phyloP scores from a whole-genome alignment of 1,139 yeast species.

The Yamadazyma diddensiae region DNA sequence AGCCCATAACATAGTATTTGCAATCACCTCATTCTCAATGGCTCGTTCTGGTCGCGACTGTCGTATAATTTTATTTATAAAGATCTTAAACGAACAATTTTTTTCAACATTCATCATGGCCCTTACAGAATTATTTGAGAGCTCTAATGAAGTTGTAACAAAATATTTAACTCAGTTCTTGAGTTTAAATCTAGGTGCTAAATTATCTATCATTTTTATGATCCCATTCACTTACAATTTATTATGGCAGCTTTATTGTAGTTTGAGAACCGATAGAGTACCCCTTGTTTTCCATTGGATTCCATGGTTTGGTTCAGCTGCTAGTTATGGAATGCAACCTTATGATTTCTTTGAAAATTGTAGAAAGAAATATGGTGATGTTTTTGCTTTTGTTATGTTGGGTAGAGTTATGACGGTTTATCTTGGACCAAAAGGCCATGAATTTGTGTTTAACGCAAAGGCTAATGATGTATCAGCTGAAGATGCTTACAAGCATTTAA shows the following conservation, averaged over 20 bases:
- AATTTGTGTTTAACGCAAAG: slow-evolving; percentile 89
- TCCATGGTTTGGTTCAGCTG: slow-evolving; percentile 95
- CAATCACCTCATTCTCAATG: slow-evolving; percentile 7
- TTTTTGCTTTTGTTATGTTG: slow-evolving; percentile 81
- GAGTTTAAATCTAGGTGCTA: slow-evolving; percentile 28
- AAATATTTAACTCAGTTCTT: slow-evolving; percentile 9
- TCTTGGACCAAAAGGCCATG: slow-evolving; percentile 97
- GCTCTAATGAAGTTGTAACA: slow-evolving; percentile 16
- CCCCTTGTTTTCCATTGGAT: slow-evolving; percentile 91
- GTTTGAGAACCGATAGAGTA: slow-evolving; percentile 72
- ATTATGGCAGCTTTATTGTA: slow-evolving; percentile 67
- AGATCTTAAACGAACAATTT: too few species aligned
- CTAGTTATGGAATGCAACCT: slow-evolving; percentile 86
- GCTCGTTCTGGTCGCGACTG: slow-evolving; percentile 4
- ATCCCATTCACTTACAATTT: slow-evolving; percentile 61
- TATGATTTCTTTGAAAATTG: slow-evolving; percentile 81
- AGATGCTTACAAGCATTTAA: slow-evolving; percentile 90
- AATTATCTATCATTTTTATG: slow-evolving; percentile 34
- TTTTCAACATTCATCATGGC: too few species aligned
- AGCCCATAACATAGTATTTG: neutral
- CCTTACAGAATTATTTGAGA: too few species aligned
- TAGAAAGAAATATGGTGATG: slow-evolving; percentile 83
- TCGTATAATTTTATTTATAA: too few species aligned
- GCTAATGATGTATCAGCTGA: slow-evolving; percentile 91
- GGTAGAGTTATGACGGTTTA: slow-evolving; percentile 95